Conservation (phyloP, 352 stramenopile genomes). For the Phytophthora multivora region DNA sequence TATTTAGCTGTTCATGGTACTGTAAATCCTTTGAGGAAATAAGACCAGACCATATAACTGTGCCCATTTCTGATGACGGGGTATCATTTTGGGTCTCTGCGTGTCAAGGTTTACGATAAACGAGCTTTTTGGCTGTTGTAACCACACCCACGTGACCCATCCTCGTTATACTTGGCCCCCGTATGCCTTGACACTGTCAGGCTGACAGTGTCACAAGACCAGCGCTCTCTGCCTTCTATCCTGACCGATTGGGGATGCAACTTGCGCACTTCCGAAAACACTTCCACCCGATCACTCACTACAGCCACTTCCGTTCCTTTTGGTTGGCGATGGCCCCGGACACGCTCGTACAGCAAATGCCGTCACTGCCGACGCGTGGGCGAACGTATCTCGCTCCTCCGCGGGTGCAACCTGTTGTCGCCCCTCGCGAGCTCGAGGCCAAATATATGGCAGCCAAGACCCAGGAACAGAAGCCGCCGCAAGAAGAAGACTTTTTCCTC, state of each 20-base stretch:
- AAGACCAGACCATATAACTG: too few species aligned
- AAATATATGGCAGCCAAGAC: conserved; percentile 5
- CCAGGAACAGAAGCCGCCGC: background rate
- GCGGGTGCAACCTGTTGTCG: background rate
- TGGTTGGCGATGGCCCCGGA: conserved; percentile 19
- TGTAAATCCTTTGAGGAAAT: too few species aligned
- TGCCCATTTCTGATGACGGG: background rate
- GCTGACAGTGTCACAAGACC: too few species aligned
- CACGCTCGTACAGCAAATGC: conserved; percentile 26
- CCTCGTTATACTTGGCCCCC: conserved; percentile 1
- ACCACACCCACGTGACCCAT: background rate
- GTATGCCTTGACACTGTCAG: background rate
- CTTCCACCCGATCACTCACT: background rate
- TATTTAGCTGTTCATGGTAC: too few species aligned
- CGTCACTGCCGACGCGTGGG: background rate
- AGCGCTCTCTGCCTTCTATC: conserved; percentile 11
- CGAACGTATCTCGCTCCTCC: background rate
- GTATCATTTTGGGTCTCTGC: background rate
- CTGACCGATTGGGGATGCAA: conserved; percentile 2
- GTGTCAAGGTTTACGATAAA: background rate
- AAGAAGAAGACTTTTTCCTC: conserved; percentile 45
- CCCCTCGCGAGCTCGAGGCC: conserved; percentile 8
- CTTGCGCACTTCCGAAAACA: conserved; percentile 17
- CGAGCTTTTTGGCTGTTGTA: background rate
- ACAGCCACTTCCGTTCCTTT: background rate